Conservation (phyloP, 345 rosid species). For the Luvunga scandens region DNA sequence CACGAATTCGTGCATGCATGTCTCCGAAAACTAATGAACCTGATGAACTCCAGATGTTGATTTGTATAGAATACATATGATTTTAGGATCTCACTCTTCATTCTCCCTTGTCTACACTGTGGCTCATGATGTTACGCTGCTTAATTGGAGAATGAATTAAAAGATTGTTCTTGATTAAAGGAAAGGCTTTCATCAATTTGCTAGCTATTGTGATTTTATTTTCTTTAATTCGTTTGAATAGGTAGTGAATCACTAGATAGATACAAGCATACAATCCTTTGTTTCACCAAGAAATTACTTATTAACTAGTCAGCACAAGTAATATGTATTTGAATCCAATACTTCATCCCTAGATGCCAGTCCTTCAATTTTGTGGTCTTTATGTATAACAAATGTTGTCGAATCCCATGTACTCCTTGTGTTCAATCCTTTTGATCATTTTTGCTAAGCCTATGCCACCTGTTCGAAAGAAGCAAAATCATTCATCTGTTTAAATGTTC, state of each 20-base stretch:
- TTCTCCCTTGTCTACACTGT: too few relatives aligned
- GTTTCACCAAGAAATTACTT: neutral
- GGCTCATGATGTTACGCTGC: too few relatives aligned
- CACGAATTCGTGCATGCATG: too few relatives aligned
- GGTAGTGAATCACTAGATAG: neutral
- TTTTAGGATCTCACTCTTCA: too few relatives aligned
- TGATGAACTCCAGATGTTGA: too few relatives aligned
- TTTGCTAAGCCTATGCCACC: slow-evolving; percentile 39
- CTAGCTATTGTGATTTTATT: neutral
- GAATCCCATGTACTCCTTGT: slow-evolving; percentile 40
- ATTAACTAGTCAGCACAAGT: neutral
- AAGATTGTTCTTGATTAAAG: too few relatives aligned
- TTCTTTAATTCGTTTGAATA: neutral
- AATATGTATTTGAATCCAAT: neutral
- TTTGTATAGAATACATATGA: too few relatives aligned
- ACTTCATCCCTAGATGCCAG: neutral
- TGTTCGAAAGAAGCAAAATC: slow-evolving; percentile 3
- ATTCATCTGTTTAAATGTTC: neutral
- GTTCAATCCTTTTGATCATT: slow-evolving; percentile 30
- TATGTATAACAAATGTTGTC: slow-evolving; percentile 27
- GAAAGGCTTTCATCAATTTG: too few relatives aligned
- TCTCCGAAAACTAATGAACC: too few relatives aligned
- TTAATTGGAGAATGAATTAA: too few relatives aligned
- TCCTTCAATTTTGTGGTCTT: neutral
- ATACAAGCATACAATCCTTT: neutral